These are phyloP conservation scores for Paraconiothyrium brasiliense DNA, from an alignment of 2,329 filamentous ascomycete species.

Conservation along the genomic window DNA sequence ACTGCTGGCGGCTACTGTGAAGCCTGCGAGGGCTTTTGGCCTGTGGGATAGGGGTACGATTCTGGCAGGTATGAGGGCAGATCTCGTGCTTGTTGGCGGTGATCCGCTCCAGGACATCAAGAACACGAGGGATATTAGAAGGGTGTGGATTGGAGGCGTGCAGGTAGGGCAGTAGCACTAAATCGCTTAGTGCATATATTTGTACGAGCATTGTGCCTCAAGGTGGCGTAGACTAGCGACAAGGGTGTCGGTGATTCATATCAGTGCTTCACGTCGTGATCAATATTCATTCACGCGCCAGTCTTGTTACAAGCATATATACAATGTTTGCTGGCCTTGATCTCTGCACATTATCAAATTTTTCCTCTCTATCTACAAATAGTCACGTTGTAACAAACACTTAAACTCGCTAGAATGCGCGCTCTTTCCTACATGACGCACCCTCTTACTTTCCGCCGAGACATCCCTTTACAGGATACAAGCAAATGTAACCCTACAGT, in stretches of 20 bases:
- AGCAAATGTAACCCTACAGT: not conserved
- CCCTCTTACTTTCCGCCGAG: not conserved
- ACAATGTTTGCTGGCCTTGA: not conserved
- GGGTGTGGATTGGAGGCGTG: conserved; percentile 14
- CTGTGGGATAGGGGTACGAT: conserved; percentile 40
- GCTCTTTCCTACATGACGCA: conserved; percentile 1
- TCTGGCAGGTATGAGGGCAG: conserved; percentile 11
- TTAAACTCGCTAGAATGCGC: conserved; percentile 2
- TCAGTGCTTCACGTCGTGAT: not conserved
- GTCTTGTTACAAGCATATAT: not conserved
- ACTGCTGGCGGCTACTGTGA: conserved; percentile 33
- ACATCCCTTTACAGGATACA: not conserved
- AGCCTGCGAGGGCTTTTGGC: conserved; percentile 34
- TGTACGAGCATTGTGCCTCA: not conserved
- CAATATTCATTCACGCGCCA: not conserved
- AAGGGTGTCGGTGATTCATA: not conserved
- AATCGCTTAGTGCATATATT: not conserved
- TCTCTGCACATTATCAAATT: not conserved
- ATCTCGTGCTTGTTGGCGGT: conserved; percentile 14
- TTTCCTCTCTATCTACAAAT: not conserved
- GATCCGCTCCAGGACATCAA: conserved; percentile 15
- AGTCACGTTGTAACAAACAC: not conserved
- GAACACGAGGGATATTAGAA: conserved; percentile 15
- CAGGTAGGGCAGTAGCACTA: not conserved
- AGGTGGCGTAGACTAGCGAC: not conserved